Percentiles rank a stretch among this genome's conserved stretches.
These are phyloP conservation scores for Eutypella sp. DNA, from an alignment of 2,329 filamentous ascomycete genomes.

Conservation along the genomic window DNA sequence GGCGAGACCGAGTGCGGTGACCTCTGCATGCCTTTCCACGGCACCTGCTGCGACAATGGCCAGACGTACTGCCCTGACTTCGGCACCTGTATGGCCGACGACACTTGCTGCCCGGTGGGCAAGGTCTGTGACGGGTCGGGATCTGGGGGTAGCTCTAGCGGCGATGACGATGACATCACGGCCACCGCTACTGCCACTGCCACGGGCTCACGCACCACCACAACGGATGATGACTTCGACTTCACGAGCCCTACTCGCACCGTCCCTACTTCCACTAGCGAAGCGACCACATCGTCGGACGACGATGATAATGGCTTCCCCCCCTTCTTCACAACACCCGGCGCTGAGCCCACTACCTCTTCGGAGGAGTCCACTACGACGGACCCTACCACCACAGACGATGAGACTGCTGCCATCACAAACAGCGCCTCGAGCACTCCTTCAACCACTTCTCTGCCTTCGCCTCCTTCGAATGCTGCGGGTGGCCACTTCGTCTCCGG, in stretches of 20 bases:
- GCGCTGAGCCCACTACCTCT: background rate
- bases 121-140: constrained; percentile 9
- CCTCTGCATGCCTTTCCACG: constrained; percentile 17
- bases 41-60: constrained; percentile 17
- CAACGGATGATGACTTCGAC: constrained; percentile 3
- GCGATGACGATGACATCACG: constrained; percentile 2
- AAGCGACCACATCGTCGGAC: constrained; percentile 1
- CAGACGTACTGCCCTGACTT: constrained; percentile 19
- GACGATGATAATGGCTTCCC: background rate
- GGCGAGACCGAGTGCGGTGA: constrained; percentile 13
- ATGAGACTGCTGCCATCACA: background rate
- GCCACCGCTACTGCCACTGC: background rate
- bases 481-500: constrained; percentile 12
- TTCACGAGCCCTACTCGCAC: constrained; percentile 9
- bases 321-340: background rate
- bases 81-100: constrained; percentile 16
- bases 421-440: background rate
- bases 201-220: background rate
- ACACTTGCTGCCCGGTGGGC: constrained; percentile 12
- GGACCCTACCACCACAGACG: background rate
- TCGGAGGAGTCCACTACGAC: background rate
- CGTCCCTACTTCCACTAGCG: constrained; percentile 4
- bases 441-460: background rate
- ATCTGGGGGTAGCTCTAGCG: too few relatives aligned
- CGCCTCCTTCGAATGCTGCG: constrained; percentile 5